A percentile compares a stretch with the other conserved stretches of the same genome.
Conservation (phyloP, 306 rosid genomes). For the Pyrus pyrifolia region DNA sequence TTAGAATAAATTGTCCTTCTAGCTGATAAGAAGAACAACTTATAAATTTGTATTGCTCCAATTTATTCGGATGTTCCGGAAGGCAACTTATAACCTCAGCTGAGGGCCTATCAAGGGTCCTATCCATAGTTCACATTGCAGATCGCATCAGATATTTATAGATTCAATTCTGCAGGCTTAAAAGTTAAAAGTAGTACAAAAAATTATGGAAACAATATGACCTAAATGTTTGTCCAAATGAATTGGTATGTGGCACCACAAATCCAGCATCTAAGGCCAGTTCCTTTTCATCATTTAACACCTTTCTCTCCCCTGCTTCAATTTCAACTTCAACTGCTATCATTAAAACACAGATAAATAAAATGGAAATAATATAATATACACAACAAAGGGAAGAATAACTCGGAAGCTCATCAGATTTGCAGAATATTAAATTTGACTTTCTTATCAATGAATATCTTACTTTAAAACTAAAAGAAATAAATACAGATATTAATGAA, state of each 20-base stretch:
- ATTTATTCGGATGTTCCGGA: no score
- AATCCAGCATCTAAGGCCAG: slow-evolving; percentile 55
- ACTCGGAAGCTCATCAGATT: not conserved
- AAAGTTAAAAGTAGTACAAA: not conserved
- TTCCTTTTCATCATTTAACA: slow-evolving; percentile 33
- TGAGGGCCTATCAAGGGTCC: not conserved
- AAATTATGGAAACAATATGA: slow-evolving; percentile 16
- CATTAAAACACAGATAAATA: not conserved
- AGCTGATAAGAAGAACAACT: not conserved
- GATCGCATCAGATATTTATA: not conserved
- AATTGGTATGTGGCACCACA: slow-evolving; percentile 51
- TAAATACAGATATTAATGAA: no score
- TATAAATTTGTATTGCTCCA: not conserved
- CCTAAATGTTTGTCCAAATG: slow-evolving; percentile 84
- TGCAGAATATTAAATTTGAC: not conserved
- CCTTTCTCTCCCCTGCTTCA: slow-evolving; percentile 37
- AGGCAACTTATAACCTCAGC: not conserved
- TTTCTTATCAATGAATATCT: no score
- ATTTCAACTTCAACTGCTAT: slow-evolving; percentile 41
- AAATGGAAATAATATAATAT: not conserved
- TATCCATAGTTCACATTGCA: not conserved
- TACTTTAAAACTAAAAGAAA: no score
- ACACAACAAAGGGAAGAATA: not conserved
- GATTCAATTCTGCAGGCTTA: not conserved
- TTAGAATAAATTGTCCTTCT: not conserved